Evolutionary conservation across 164 flowering plant species (phyloP).

Genomic region (Cinnamomum micranthum): DNA sequence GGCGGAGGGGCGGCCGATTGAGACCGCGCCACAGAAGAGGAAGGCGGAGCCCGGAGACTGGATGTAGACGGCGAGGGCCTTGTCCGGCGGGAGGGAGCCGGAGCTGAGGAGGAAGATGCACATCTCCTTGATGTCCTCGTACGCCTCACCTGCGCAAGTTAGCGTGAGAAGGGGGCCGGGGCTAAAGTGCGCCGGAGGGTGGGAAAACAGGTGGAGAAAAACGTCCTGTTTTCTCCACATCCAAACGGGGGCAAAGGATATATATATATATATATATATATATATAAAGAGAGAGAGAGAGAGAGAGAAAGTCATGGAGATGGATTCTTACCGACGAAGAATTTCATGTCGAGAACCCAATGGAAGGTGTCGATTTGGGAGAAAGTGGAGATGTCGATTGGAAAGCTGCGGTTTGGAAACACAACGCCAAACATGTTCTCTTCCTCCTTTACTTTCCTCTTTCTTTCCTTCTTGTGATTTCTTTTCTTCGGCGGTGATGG

Average conservation of each 20-base stretch:
- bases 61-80: conserved; percentile 88
- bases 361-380: conserved; percentile 90
- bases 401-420: conserved; percentile 93
- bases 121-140: conserved; percentile 64
- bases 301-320: no score
- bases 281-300: no score
- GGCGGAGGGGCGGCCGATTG: conserved; percentile 90
- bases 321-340: conserved; percentile 55
- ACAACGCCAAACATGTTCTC: conserved; percentile 78
- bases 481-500: conserved; percentile 6
- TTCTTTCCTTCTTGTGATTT: not conserved
- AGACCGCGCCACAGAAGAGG: conserved; percentile 79
- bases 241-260: no score
- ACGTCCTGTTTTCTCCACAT: conserved; percentile 11
- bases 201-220: not conserved
- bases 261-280: not conserved
- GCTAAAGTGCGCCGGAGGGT: not conserved
- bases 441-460: not conserved
- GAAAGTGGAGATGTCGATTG: conserved; percentile 85
- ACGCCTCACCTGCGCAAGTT: conserved; percentile 58
- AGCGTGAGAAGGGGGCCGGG: not conserved
- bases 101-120: conserved; percentile 84
- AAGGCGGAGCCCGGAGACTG: conserved; percentile 92
- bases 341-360: conserved; percentile 96
- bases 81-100: conserved; percentile 80